phyloP scores from a whole-genome alignment of 331 rosid genomes.

The Malus hybrid region DNA sequence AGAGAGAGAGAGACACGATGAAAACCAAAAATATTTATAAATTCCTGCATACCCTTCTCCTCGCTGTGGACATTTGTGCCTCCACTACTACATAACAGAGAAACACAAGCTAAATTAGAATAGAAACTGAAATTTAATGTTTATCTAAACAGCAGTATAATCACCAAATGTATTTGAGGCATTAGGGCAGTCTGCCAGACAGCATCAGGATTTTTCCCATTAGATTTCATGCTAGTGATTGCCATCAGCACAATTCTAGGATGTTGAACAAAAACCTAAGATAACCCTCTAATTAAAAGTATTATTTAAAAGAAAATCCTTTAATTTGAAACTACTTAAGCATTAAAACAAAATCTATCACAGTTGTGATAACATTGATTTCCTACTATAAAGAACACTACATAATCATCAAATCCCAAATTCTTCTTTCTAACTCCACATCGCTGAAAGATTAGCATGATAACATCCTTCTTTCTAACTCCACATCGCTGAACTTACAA shows the following conservation, averaged over 20 bases:
- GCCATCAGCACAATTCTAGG: background rate
- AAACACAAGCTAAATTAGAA: slow-evolving; percentile 10
- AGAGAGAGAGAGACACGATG: background rate
- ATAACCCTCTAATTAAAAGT: background rate
- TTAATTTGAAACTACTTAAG: background rate
- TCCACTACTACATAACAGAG: slow-evolving; percentile 19
- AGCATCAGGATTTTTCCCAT: background rate
- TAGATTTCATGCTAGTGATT: background rate
- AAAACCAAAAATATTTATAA: background rate
- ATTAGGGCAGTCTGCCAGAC: background rate
- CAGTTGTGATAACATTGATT: background rate
- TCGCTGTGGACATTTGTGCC: slow-evolving; percentile 20
- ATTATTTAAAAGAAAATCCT: background rate
- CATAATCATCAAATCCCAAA: background rate
- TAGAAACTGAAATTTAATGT: background rate
- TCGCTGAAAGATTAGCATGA: background rate
- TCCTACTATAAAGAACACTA: background rate
- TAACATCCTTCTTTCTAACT: background rate
- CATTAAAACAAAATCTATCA: background rate
- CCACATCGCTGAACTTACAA: background rate
- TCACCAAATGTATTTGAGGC: background rate
- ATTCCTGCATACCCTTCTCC: slow-evolving; percentile 38
- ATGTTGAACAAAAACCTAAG: background rate
- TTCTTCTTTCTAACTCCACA: background rate
- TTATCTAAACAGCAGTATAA: background rate